Percentiles rank a stretch among this genome's conserved stretches.
These are phyloP conservation scores for Capsicum baccatum DNA, from an alignment of 257 asterid species.

Conservation along the genomic window DNA sequence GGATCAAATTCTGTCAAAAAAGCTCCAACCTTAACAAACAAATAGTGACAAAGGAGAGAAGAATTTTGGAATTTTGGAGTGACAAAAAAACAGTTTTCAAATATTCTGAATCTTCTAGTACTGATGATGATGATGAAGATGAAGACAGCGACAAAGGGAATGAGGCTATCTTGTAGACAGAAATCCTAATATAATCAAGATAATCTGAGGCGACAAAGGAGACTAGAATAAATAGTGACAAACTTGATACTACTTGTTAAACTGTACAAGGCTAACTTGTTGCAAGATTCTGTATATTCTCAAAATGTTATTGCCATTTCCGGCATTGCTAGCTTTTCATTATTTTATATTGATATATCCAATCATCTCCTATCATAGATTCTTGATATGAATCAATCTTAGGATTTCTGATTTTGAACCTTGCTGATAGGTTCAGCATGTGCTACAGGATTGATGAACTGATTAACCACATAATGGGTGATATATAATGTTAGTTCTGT, in stretches of 20 bases:
- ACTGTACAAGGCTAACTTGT: slow-evolving; percentile 1
- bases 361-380: not conserved
- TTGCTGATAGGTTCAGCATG: not conserved
- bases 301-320: not conserved
- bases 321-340: not conserved
- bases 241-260: not conserved
- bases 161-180: too few relatives aligned
- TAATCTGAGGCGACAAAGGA: too few relatives aligned
- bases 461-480: not conserved
- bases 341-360: not conserved
- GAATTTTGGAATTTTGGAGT: too few relatives aligned
- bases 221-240: not conserved
- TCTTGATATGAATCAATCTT: not conserved
- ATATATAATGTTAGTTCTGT: not conserved
- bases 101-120: too few relatives aligned
- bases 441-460: not conserved
- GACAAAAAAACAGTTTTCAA: too few relatives aligned
- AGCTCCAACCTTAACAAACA: not conserved
- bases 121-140: too few relatives aligned
- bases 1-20: not conserved
- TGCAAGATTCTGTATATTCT: not conserved
- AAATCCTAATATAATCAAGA: too few relatives aligned
- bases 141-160: too few relatives aligned
- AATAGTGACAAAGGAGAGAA: not conserved
- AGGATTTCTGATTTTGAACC: not conserved